A percentile compares a stretch with the other conserved stretches of the same genome.
Conservation (phyloP, 2,329 filamentous ascomycete species). For the Epichloe hybrida region DNA sequence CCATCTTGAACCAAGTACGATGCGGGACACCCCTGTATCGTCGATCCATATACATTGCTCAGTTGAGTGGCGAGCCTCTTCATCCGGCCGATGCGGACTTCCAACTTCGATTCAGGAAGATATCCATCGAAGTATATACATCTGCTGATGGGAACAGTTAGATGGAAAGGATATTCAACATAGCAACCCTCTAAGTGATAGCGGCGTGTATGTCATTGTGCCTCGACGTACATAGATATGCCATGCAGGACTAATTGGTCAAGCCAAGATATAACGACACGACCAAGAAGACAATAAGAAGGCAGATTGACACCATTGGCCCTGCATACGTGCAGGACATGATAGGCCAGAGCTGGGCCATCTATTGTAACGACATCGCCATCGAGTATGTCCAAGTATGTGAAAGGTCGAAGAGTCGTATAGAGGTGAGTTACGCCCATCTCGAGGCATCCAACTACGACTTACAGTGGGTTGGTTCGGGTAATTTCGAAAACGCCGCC, state of each 20-base stretch:
- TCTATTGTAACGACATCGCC: conserved; percentile 47
- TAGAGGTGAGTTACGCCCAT: conserved; percentile 51
- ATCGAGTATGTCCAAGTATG: conserved; percentile 26
- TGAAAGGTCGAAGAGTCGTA: conserved; percentile 38
- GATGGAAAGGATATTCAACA: background rate
- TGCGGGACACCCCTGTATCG: conserved; percentile 13
- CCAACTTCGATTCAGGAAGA: conserved; percentile 53
- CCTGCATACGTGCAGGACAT: conserved; percentile 47
- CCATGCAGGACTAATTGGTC: conserved; percentile 39
- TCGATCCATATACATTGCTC: conserved; percentile 27
- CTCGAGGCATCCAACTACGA: background rate
- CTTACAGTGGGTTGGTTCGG: too few relatives aligned
- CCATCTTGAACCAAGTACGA: conserved; percentile 9
- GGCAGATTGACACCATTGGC: conserved; percentile 40
- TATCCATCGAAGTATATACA: conserved; percentile 79
- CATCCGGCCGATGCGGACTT: conserved; percentile 47
- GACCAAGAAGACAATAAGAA: conserved; percentile 49
- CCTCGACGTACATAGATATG: conserved; percentile 44
- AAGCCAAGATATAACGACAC: conserved; percentile 48
- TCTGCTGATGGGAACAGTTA: conserved; percentile 17
- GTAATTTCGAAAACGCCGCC: too few relatives aligned
- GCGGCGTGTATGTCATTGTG: background rate
- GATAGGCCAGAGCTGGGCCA: conserved; percentile 65
- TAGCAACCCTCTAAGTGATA: background rate
- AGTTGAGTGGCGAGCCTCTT: conserved; percentile 44